Base-by-base conservation (phyloP, 768 basidiomycete species). In the Lentinus brumalis region DNA sequence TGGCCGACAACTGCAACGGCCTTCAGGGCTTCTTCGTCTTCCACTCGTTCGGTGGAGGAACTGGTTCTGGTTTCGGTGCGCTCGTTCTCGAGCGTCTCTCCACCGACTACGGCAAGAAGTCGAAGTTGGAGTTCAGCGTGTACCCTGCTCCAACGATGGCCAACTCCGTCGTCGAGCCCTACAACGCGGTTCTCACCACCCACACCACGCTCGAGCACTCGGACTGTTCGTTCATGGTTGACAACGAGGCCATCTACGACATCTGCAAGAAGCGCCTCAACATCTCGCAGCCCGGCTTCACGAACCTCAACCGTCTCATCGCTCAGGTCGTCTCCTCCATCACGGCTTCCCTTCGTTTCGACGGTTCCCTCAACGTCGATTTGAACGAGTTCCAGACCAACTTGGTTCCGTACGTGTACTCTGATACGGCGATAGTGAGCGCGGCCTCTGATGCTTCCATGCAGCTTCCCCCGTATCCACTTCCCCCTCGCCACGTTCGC, bases 1-100 rank as follows among this genome's bases (percentile, higher is more conserved):
- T 99, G 64, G 93, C 96, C 53, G 97, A 99, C 79, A 97, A 97
- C 80, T 98, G 96, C 80, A 86, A 87, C 52, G 97, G 97, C 74
- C 88, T 99, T 47, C 97, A 99, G 79, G 97, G 97, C 70, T 99
- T 99, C 87, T 98, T 98, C 73, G 93, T 98, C 72, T 98, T 98
- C 87, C 97, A 98, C 81, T 98, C 97, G 18, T 98, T 99, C 74
- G 97, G 97, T 74, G 97, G 97, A 73, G 97, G 97, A 77, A 98
- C 97, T 73, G 97, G 97, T 71, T 99, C 97, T 63, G 97, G 97
- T 72, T 96, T 99, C 71, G 97, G 97, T 74, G 96, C 97, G 60
- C 90, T 99, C 69, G 84, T 99, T 63, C 86, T 98, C 62, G 97
- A 99, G 79, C 88, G 95, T 60, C 88, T 99, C 68, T 98, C 96